Evolutionary conservation across 2,329 filamentous ascomycete genomes (phyloP).

Genomic region (Fusarium duplospermum): DNA sequence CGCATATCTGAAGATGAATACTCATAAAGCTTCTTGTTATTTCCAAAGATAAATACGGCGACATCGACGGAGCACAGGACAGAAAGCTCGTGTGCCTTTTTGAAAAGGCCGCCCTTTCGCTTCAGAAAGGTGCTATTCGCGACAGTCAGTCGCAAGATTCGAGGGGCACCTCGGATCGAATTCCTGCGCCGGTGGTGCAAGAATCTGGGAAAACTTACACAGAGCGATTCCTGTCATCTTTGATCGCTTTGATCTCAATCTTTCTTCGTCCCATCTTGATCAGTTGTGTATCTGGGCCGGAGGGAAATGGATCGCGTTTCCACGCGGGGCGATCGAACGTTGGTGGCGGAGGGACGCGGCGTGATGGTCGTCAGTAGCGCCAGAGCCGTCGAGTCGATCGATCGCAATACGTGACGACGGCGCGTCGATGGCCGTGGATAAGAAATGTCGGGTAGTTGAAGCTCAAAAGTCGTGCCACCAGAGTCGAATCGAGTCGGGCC

Average conservation of each 20-base stretch:
- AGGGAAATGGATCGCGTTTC: conserved; percentile 35
- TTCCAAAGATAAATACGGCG: conserved; percentile 97
- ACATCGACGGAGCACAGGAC: conserved; percentile 99
- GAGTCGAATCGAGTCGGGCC: conserved; percentile 19
- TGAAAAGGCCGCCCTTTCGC: conserved; percentile 98
- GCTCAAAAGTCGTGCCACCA: conserved; percentile 14
- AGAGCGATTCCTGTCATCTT: conserved; percentile 96
- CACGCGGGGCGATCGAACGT: conserved; percentile 31
- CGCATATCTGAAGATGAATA: conserved; percentile 96
- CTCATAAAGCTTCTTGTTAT: conserved; percentile 99
- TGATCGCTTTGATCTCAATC: conserved; percentile 99
- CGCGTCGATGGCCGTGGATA: conserved; percentile 21
- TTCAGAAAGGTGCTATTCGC: conserved; percentile 88
- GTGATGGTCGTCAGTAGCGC: conserved; percentile 16
- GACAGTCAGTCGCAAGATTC: conserved; percentile 34
- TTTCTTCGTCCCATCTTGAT: conserved; percentile 91
- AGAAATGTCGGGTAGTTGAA: conserved; percentile 1
- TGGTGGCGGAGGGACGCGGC: conserved; percentile 28
- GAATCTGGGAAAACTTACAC: conserved; percentile 74
- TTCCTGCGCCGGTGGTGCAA: background rate
- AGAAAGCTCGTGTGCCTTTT: conserved; percentile 98
- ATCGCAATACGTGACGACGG: conserved; percentile 11
- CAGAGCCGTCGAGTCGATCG: conserved; percentile 10
- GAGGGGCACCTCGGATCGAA: background rate
- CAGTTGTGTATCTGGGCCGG: conserved; percentile 24